Percentiles rank a stretch among this genome's conserved stretches.
Evolutionary conservation across 805 yeast genomes (phyloP).

Genomic region (Zygosaccharomyces gambellarensis): DNA sequence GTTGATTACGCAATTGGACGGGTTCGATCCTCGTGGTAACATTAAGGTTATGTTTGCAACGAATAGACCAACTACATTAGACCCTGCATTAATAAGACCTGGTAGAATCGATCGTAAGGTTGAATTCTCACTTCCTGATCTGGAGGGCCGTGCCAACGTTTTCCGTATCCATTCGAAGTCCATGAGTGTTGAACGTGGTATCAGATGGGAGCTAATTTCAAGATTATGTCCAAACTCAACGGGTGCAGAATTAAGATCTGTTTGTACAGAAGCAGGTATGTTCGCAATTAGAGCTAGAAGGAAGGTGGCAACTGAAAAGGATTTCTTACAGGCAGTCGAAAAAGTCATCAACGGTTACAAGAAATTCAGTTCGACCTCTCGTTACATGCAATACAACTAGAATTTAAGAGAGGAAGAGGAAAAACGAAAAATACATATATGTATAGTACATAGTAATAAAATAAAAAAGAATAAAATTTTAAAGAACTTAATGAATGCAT

Average conservation of each 20-base stretch:
- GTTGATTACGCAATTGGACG: conserved; percentile 94
- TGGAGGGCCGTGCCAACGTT: conserved; percentile 97
- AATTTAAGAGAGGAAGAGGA: neutral
- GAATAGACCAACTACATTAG: conserved; percentile 95
- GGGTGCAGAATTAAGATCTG: conserved; percentile 97
- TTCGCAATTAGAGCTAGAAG: conserved; percentile 98
- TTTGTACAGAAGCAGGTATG: conserved; percentile 99
- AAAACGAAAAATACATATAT: neutral
- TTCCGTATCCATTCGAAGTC: conserved; percentile 96
- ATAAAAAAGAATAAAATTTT: conserved; percentile 8
- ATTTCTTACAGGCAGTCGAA: conserved; percentile 94
- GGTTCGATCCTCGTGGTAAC: conserved; percentile 98
- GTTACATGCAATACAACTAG: conserved; percentile 96
- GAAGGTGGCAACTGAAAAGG: conserved; percentile 97
- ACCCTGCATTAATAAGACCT: conserved; percentile 95
- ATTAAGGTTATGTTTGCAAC: conserved; percentile 99
- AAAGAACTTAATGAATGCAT: neutral
- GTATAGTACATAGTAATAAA: conserved; percentile 15
- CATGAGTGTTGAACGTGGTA: conserved; percentile 96
- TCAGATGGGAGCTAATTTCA: conserved; percentile 97
- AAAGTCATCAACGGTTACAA: conserved; percentile 97
- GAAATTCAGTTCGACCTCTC: conserved; percentile 94
- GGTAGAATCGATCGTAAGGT: conserved; percentile 99
- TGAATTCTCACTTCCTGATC: conserved; percentile 91
- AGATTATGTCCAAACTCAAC: conserved; percentile 97